Conservation (phyloP, 1,284 basidiomycete genomes). For the Mycena sp. region DNA sequence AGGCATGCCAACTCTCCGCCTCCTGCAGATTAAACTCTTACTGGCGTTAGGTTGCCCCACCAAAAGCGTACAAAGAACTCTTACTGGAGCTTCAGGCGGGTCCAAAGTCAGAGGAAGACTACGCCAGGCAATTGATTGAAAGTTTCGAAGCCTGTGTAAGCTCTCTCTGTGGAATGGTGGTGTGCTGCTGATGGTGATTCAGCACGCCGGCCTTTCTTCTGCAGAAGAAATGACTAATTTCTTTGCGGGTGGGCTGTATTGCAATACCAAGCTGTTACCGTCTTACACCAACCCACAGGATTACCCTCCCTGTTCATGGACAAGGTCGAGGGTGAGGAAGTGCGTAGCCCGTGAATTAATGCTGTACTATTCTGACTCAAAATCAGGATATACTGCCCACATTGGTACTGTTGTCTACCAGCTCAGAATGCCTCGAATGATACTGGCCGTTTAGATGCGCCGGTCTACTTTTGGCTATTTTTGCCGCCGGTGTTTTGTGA, state of each 20-base stretch:
- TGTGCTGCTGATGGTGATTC: conserved; percentile 12
- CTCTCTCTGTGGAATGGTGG: background rate
- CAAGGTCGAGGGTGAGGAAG: conserved; percentile 58
- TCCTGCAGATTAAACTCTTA: conserved; percentile 8
- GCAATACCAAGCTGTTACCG: conserved; percentile 9
- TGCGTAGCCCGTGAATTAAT: conserved; percentile 39
- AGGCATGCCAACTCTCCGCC: conserved; percentile 46
- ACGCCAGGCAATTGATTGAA: conserved; percentile 32
- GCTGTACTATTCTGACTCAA: conserved; percentile 4
- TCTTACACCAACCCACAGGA: conserved; percentile 45
- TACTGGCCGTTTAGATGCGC: conserved; percentile 51
- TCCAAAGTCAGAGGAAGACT: conserved; percentile 34
- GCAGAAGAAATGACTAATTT: conserved; percentile 72
- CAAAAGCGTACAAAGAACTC: conserved; percentile 35
- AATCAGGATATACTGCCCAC: conserved; percentile 27
- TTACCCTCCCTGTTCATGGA: conserved; percentile 65
- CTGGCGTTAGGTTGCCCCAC: conserved; percentile 24
- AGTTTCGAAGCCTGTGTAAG: conserved; percentile 35
- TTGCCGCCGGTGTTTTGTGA: conserved; percentile 77
- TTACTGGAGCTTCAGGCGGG: conserved; percentile 29
- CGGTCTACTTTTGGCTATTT: conserved; percentile 87
- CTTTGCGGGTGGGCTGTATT: conserved; percentile 62
- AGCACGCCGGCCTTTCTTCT: conserved; percentile 54
- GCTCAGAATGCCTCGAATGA: background rate
- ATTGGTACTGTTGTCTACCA: conserved; percentile 22